Conservation (phyloP, 768 basidiomycete genomes). For the Serendipita vermifera region DNA sequence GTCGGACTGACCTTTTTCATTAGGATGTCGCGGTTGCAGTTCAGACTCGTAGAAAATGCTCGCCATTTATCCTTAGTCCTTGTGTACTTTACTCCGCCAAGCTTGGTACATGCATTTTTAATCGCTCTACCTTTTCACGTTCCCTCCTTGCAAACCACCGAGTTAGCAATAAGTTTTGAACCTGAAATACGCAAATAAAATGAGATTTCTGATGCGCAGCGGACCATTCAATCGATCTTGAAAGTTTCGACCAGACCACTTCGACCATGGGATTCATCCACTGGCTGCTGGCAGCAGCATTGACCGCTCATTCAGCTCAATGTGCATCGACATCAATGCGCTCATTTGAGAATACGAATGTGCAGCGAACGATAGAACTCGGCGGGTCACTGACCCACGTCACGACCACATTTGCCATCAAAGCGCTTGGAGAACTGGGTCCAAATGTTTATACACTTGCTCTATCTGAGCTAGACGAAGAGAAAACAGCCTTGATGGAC, state of each 20-base stretch:
- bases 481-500: constrained; percentile 64
- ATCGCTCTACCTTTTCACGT: no score
- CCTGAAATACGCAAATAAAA: neutral
- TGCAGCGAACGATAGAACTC: constrained; percentile 81
- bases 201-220: no score
- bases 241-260: neutral
- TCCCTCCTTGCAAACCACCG: no score
- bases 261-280: neutral
- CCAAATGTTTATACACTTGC: constrained; percentile 56
- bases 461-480: constrained; percentile 46
- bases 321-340: neutral
- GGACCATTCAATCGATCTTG: neutral
- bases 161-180: no score
- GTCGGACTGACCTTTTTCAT: neutral
- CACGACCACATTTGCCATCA: constrained; percentile 79
- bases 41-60: constrained; percentile 71
- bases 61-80: no score
- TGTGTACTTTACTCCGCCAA: no score
- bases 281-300: constrained; percentile 9
- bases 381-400: constrained; percentile 79
- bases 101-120: no score
- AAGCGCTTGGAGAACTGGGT: constrained; percentile 43
- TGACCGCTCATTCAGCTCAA: neutral
- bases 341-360: constrained; percentile 71
- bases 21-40: constrained; percentile 84